Conservation (phyloP, 768 basidiomycete species). For the Macrolepiota fuliginosa region DNA sequence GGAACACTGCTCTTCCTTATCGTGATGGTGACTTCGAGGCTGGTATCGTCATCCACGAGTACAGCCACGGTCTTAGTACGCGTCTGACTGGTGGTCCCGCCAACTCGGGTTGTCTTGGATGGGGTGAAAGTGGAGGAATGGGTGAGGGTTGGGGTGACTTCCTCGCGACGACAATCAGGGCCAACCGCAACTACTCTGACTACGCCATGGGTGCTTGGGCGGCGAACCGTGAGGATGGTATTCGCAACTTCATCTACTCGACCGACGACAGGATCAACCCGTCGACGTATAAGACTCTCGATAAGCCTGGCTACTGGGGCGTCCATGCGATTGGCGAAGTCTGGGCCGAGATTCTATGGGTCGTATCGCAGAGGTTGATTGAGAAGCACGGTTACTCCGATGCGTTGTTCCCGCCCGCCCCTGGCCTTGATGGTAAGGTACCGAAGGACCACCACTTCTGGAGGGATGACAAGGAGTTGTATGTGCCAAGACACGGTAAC, state of each 20-base stretch:
- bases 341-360: constrained; percentile 91
- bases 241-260: constrained; percentile 89
- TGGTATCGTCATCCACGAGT: constrained; percentile 93
- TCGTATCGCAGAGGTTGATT: constrained; percentile 72
- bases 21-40: constrained; percentile 95
- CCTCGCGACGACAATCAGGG: constrained; percentile 84
- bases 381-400: constrained; percentile 79
- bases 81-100: constrained; percentile 92
- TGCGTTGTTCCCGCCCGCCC: constrained; percentile 77
- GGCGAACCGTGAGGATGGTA: constrained; percentile 70
- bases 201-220: constrained; percentile 97
- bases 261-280: constrained; percentile 76
- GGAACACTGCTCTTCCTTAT: constrained; percentile 89
- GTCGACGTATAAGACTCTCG: constrained; percentile 90
- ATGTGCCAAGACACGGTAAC: constrained; percentile 91
- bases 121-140: constrained; percentile 97
- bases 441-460: constrained; percentile 71
- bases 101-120: constrained; percentile 92
- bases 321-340: constrained; percentile 93
- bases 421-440: constrained; percentile 58
- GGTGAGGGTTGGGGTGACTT: constrained; percentile 98
- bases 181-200: constrained; percentile 69
- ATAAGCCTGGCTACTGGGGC: constrained; percentile 92
- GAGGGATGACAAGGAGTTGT: constrained; percentile 49
- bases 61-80: constrained; percentile 88